Evolutionary conservation across 306 rosid species (phyloP), one percentile per base, ranked within the genome.

Genomic region (Pterocarpus macrocarpus): DNA sequence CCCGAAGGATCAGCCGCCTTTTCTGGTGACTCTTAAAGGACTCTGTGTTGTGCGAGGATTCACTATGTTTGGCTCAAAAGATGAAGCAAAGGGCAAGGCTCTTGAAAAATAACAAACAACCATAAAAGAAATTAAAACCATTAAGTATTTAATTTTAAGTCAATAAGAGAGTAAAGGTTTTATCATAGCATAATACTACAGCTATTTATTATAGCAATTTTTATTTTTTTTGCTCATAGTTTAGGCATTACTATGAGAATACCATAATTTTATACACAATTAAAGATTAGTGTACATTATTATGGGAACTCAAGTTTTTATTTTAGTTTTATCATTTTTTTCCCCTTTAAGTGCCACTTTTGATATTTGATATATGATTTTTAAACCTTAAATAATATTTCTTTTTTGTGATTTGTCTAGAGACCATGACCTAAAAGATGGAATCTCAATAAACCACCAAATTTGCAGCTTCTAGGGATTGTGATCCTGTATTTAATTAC

Each of bases 1-100:
- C 82, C 99, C 97, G 99, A 91, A 88, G 97, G 94, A 72, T 95
- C 82, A 91, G 98, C 99, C 97, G 89, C 85, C 87, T 86, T 95
- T 93, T 91, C 80, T 86, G 99, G 92, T 85, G 91, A 88, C 88
- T 88, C 87, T 81, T 82, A 86, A 89, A 80, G 66, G 17, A 64
- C 53, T 71, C 83, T 90, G 90, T 80, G 92, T 74, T 85, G 83
- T 77, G 90, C 71, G 80, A 74, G 85, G 62, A 74, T 81, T 3
- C 2, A 45, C 58, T 75, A 66, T 56, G 68, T 81, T 81, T 81
- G 81, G 38, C 59, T 75, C 55, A 67, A 75, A 2, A 79, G 49
- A 85, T 75, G 77, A 73, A 81, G 71, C 82, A 35, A 77, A 81
- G 55, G 84, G 73, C 83, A 75, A 86, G 28, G 28, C 28, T 22